A percentile compares a stretch with the other conserved stretches of the same genome.
These are phyloP conservation scores for Lathyrus tuberosus DNA, from an alignment of 306 rosid genomes.

Conservation along the genomic window DNA sequence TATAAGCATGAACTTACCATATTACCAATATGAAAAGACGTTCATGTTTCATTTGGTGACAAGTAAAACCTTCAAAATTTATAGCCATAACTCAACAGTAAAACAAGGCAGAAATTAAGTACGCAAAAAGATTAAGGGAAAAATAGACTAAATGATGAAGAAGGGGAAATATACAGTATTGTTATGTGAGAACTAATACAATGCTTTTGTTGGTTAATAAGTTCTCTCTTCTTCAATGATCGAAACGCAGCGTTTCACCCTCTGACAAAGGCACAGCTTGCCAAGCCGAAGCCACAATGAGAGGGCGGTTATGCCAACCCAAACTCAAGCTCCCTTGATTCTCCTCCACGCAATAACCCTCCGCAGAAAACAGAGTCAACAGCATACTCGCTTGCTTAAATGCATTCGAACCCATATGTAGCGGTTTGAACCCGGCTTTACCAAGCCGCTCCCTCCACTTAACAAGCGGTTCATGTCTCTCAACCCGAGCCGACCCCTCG, in stretches of 20 bases:
- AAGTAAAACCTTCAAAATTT: not conserved
- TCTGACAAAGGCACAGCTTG: constrained; percentile 43
- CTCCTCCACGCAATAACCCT: constrained; percentile 82
- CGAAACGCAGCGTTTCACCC: constrained; percentile 30
- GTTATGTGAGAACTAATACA: constrained; percentile 2
- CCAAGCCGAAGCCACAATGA: constrained; percentile 92
- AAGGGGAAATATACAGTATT: constrained; percentile 36
- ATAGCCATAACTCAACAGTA: not conserved
- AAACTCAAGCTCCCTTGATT: constrained; percentile 78
- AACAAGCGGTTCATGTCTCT: constrained; percentile 76
- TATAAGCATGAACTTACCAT: not conserved
- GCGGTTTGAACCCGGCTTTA: constrained; percentile 64
- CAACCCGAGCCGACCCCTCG: constrained; percentile 75
- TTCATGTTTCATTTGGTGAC: not conserved
- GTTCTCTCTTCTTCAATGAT: not conserved
- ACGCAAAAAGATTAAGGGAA: not conserved
- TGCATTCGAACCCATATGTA: constrained; percentile 79
- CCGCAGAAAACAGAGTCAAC: constrained; percentile 75
- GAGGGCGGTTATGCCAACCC: constrained; percentile 92
- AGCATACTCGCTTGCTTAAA: constrained; percentile 88
- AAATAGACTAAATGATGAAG: not conserved
- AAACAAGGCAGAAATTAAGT: not conserved
- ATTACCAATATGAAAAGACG: not conserved
- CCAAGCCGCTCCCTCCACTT: constrained; percentile 70
- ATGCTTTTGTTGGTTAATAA: not conserved